These are phyloP conservation scores for Diospyros lotus DNA, from an alignment of 148 eudicot species.

Conservation along the genomic window DNA sequence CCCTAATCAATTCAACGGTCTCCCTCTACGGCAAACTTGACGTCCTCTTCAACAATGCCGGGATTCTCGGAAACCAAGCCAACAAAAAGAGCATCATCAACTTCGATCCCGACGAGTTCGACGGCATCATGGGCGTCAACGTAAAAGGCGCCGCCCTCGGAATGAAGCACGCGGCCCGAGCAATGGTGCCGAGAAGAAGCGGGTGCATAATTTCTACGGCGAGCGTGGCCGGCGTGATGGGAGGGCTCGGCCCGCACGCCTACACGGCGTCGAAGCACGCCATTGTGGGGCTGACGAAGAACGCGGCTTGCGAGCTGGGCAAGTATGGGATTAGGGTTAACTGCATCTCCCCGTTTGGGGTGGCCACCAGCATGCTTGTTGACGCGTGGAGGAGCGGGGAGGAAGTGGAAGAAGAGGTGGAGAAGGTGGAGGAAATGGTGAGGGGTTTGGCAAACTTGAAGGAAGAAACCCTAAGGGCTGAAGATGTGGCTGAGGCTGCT, in stretches of 20 bases:
- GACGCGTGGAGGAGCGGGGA: slow-evolving; percentile 14
- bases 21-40: slow-evolving; percentile 18
- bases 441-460: slow-evolving; percentile 17
- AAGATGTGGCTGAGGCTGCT: slow-evolving; percentile 25
- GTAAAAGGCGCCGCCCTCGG: slow-evolving; percentile 21
- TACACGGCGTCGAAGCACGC: slow-evolving; percentile 24
- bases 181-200: slow-evolving; percentile 7
- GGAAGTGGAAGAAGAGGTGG: slow-evolving; percentile 12
- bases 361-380: slow-evolving; percentile 22
- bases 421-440: slow-evolving; percentile 23
- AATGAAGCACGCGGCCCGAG: slow-evolving; percentile 23
- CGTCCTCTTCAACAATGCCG: slow-evolving; percentile 25
- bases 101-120: slow-evolving; percentile 19
- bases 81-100: slow-evolving; percentile 16
- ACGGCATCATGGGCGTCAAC: slow-evolving; percentile 14
- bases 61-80: slow-evolving; percentile 20
- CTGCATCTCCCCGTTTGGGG: slow-evolving; percentile 26
- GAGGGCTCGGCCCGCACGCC: slow-evolving; percentile 21
- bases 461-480: slow-evolving; percentile 11
- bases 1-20: slow-evolving; percentile 10
- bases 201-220: slow-evolving; percentile 21
- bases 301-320: slow-evolving; percentile 21
- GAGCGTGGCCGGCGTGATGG: slow-evolving; percentile 22
- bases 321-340: slow-evolving; percentile 26
- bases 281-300: slow-evolving; percentile 19